A percentile compares a stretch with the other conserved stretches of the same genome.
Conservation (phyloP, 2,329 filamentous ascomycete species). For the Fusarium duplospermum region DNA sequence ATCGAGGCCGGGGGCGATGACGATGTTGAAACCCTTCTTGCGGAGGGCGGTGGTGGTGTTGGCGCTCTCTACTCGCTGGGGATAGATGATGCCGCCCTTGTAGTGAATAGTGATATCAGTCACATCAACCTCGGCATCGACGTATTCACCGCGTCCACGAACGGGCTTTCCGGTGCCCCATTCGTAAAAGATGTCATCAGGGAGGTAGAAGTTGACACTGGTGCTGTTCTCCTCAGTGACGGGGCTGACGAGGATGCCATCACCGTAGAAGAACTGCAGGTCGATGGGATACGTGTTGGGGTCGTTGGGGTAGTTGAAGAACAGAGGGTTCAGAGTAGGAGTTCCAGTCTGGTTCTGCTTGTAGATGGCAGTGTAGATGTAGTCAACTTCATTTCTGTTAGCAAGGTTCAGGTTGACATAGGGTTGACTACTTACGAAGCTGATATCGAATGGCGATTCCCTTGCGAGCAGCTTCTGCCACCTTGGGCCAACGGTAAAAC, state of each 20-base stretch:
- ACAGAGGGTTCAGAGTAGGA: slow-evolving; percentile 75
- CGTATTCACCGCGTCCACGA: slow-evolving; percentile 47
- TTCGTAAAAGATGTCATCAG: slow-evolving; percentile 62
- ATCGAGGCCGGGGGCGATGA: slow-evolving; percentile 72
- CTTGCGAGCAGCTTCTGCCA: slow-evolving; percentile 71
- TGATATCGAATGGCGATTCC: slow-evolving; percentile 77
- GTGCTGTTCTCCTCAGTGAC: slow-evolving; percentile 58
- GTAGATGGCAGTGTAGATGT: slow-evolving; percentile 78
- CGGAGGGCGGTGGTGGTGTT: slow-evolving; percentile 73
- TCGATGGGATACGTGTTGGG: slow-evolving; percentile 57
- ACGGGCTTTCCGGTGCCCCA: slow-evolving; percentile 60
- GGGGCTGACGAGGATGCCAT: slow-evolving; percentile 58
- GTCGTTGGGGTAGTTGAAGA: slow-evolving; percentile 73
- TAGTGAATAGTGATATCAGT: slow-evolving; percentile 73
- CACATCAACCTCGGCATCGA: slow-evolving; percentile 50
- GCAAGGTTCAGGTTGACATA: rapidly evolving
- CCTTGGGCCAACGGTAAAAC: slow-evolving; percentile 74
- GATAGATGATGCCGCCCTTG: slow-evolving; percentile 72
- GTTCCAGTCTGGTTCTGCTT: slow-evolving; percentile 69
- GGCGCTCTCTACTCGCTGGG: slow-evolving; percentile 63
- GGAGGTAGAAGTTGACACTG: slow-evolving; percentile 58
- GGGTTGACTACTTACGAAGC: slow-evolving; percentile 52
- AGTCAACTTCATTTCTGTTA: slow-evolving; percentile 63
- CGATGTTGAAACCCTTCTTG: slow-evolving; percentile 73
- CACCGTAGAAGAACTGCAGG: slow-evolving; percentile 61